Evolutionary conservation across 1,284 basidiomycete species (phyloP), one percentile per base, ranked within the genome.

Genomic region (Leccinum laetum): DNA sequence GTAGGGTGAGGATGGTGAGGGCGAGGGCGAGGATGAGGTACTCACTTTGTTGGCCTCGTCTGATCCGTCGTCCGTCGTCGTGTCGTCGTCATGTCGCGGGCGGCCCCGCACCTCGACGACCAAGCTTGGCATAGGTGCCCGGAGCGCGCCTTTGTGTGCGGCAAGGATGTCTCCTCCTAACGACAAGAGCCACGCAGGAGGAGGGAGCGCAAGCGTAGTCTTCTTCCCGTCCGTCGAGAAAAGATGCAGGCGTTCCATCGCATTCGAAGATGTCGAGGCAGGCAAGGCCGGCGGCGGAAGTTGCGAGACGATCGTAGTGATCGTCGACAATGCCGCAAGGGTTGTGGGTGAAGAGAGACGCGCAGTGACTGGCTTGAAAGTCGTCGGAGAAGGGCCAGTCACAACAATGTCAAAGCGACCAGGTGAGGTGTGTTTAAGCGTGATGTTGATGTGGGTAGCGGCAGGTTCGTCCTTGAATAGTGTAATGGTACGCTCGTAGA

Each of bases 71-170:
- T 32, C 32, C 32, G 32, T 32, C 32, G 32, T 32, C 32, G 32
- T 32, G 32, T 32, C 32, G 32, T 32, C 32, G 32, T 32, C 32
- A 32, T 32, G 32, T 32, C 32, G 32, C 32, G 32, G 32, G 32
- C 32, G 9, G 32, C 32, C 94, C 57, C 86, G 85, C 59, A 96
- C 90, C 67, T 97, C 94, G 4, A 97, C 94, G 4, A 94, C 90
- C 57, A 94, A 83, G 73, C 91, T 93, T 35, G 93, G 94, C 92
- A 95, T 95, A n/a, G 94, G 94, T 9, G 93, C 90, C 69, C 85
- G 84, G 68, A 89, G 70, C 32, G 84, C 83, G 4, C 88, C 86
- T 68, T 85, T 85, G 26, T 80, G 80, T 7, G 82, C 80, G 29
- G 78, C 79, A 16, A 84, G 73, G 16, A 84, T 78, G 64, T 88